Conservation (phyloP, 2,329 filamentous ascomycete species). For the Neobulgaria alba region DNA sequence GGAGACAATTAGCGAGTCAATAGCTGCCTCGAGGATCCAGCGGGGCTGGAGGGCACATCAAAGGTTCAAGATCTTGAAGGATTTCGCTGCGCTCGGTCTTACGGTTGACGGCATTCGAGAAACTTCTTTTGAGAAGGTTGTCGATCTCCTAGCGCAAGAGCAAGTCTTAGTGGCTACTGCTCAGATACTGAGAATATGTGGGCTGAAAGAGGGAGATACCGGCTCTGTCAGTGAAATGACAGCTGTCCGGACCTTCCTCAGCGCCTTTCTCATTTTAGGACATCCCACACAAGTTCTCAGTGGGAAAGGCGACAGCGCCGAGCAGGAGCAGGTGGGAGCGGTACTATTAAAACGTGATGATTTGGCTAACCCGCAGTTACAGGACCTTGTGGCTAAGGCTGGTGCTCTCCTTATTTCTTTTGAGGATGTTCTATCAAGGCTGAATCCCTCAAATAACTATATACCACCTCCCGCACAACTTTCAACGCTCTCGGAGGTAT, state of each 20-base stretch:
- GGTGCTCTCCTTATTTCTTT: constrained; percentile 71
- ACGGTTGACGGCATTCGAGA: constrained; percentile 62
- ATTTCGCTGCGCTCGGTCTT: constrained; percentile 58
- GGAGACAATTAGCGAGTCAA: constrained; percentile 45
- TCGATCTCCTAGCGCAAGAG: constrained; percentile 57
- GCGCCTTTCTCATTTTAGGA: constrained; percentile 70
- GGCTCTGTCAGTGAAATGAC: constrained; percentile 61
- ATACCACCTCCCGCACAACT: constrained; percentile 54
- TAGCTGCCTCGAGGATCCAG: constrained; percentile 59
- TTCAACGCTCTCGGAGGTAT: constrained; percentile 57
- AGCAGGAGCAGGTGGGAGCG: constrained; percentile 48
- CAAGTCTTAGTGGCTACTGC: constrained; percentile 58
- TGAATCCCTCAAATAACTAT: constrained; percentile 58
- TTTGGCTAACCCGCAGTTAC: constrained; percentile 52
- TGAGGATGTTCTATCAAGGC: constrained; percentile 60
- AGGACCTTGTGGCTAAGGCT: constrained; percentile 69
- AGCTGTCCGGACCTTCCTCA: constrained; percentile 66
- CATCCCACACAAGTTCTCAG: constrained; percentile 72
- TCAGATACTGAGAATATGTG: constrained; percentile 59
- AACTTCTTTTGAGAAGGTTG: constrained; percentile 67
- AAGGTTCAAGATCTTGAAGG: constrained; percentile 51
- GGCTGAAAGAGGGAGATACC: constrained; percentile 55
- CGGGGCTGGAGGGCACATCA: constrained; percentile 57
- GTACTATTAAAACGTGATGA: constrained; percentile 42
- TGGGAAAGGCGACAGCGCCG: constrained; percentile 53